Percentiles rank a stretch among this genome's conserved stretches.
phyloP scores from a whole-genome alignment of 768 basidiomycete genomes.

The Lactifluus rugatus region DNA sequence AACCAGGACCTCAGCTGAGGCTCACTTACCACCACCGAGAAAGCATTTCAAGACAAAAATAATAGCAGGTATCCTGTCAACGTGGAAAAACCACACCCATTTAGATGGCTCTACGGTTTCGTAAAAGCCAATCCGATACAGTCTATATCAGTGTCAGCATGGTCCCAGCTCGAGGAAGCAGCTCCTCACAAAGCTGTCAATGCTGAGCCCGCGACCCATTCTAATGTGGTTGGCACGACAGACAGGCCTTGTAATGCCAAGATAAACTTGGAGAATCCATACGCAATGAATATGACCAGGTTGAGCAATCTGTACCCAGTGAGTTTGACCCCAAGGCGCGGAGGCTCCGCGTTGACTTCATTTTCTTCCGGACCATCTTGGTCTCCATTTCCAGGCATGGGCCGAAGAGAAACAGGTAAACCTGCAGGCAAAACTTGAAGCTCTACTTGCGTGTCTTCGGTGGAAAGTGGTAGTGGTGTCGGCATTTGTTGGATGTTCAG shows the following conservation, averaged over 20 bases:
- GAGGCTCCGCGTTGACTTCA: not conserved
- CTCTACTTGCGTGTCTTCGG: not conserved
- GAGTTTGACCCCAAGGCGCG: conserved; percentile 2
- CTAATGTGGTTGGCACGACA: not conserved
- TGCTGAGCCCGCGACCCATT: not conserved
- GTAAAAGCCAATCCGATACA: conserved; percentile 7
- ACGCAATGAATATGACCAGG: not conserved
- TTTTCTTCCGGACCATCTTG: not conserved
- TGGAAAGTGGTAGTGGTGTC: not conserved
- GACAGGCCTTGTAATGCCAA: not conserved
- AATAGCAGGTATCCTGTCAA: not conserved
- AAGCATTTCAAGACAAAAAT: not conserved
- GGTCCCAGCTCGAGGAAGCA: not conserved
- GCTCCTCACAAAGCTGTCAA: not conserved
- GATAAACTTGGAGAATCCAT: conserved; percentile 1
- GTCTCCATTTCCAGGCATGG: not conserved
- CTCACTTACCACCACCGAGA: conserved; percentile 1
- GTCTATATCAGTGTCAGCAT: not conserved
- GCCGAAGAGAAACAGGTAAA: not conserved
- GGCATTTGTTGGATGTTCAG: not conserved
- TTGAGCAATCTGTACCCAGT: conserved; percentile 5
- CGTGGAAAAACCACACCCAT: conserved; percentile 5
- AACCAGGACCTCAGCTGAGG: not conserved
- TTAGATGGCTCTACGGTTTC: not conserved
- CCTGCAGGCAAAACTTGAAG: not conserved